These are phyloP conservation scores for Penicillium sp. DNA, from an alignment of 2,329 filamentous ascomycete genomes.

Conservation along the genomic window DNA sequence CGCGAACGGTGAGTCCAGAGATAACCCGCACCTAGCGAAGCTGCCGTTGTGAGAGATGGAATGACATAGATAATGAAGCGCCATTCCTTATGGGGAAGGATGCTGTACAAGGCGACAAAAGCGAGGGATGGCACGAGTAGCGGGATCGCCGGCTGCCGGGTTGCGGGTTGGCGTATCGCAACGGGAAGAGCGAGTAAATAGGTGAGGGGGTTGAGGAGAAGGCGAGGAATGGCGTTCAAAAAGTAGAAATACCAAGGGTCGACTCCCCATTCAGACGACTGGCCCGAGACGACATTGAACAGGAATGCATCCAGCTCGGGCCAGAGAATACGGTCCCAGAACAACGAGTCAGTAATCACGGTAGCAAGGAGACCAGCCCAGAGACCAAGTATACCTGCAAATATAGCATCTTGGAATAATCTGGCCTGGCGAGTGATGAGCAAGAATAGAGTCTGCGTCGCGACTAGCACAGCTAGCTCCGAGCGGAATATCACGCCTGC, in stretches of 20 bases:
- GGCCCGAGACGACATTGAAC: slow-evolving; percentile 82
- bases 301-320: slow-evolving; percentile 84
- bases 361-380: slow-evolving; percentile 63
- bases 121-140: slow-evolving; percentile 61
- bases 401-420: slow-evolving; percentile 53
- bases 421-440: slow-evolving; percentile 53
- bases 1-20: slow-evolving; percentile 64
- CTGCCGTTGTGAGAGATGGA: slow-evolving; percentile 71
- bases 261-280: slow-evolving; percentile 81
- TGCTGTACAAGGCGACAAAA: slow-evolving; percentile 75
- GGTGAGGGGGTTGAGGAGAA: slow-evolving; percentile 73
- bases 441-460: slow-evolving; percentile 60
- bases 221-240: slow-evolving; percentile 68
- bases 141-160: slow-evolving; percentile 48
- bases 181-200: slow-evolving; percentile 50
- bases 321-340: slow-evolving; percentile 84
- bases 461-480: slow-evolving; percentile 77
- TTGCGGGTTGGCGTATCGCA: slow-evolving; percentile 50
- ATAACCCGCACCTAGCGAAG: slow-evolving; percentile 67
- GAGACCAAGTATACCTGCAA: slow-evolving; percentile 61
- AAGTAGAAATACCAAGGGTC: slow-evolving; percentile 86
- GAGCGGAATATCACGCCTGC: slow-evolving; percentile 82
- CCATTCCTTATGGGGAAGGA: slow-evolving; percentile 92
- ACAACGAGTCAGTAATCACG: slow-evolving; percentile 78
- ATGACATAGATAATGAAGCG: slow-evolving; percentile 89